These are phyloP conservation scores for Fomitopsis pulvina DNA, from an alignment of 768 basidiomycete genomes.

Conservation along the genomic window DNA sequence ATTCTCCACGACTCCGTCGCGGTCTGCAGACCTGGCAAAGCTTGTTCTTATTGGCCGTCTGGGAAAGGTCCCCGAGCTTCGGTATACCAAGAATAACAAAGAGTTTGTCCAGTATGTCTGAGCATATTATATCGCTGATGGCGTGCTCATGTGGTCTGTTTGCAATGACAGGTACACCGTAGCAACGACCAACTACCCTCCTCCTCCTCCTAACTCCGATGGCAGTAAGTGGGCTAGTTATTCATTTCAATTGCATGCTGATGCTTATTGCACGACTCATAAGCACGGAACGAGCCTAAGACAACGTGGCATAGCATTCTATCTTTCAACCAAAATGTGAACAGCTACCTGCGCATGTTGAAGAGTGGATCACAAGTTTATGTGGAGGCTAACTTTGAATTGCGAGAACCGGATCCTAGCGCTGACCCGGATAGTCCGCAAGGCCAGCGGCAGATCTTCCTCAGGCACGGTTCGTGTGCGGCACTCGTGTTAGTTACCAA, in stretches of 20 bases:
- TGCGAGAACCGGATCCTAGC: constrained; percentile 62
- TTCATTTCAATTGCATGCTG: background rate
- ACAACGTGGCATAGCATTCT: constrained; percentile 69
- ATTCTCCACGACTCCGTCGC: constrained; percentile 55
- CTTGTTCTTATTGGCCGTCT: constrained; percentile 73
- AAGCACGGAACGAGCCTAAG: constrained; percentile 1
- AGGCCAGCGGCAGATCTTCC: constrained; percentile 77
- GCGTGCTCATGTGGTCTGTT: background rate
- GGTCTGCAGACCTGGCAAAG: constrained; percentile 61
- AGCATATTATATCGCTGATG: background rate
- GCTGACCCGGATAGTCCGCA: constrained; percentile 62
- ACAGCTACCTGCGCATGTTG: constrained; percentile 57
- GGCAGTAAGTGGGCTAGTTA: constrained; percentile 40
- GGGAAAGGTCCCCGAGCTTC: constrained; percentile 62
- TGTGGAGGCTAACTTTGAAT: constrained; percentile 73
- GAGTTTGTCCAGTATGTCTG: constrained; percentile 67
- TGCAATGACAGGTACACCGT: constrained; percentile 55
- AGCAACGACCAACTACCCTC: constrained; percentile 60
- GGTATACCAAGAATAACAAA: constrained; percentile 63
- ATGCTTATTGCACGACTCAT: background rate
- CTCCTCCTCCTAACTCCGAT: constrained; percentile 50
- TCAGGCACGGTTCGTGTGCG: constrained; percentile 56
- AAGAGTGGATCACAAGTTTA: constrained; percentile 71
- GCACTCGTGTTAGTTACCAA: constrained; percentile 11
- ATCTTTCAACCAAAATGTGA: constrained; percentile 59